Evolutionary conservation across 225 moss, liverwort and hornwort genomes (phyloP), one percentile per base, ranked within the genome.

Genomic region (Pseudoscleropodium purum): DNA sequence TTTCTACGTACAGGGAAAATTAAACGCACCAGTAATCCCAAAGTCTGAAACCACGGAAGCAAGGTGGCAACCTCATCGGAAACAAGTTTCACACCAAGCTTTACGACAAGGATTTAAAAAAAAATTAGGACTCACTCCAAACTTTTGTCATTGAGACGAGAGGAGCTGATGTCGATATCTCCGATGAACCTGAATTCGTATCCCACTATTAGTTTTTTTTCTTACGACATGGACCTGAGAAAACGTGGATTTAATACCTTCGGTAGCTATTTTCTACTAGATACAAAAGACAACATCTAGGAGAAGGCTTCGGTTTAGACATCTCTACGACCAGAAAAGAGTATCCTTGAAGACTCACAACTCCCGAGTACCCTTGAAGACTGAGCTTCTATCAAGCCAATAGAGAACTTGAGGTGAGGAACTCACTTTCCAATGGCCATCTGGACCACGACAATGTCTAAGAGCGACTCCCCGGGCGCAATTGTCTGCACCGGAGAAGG

Each of bases 121-220:
- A 79, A 80, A 52, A 74, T n/a, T 80, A 85, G 73, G 51, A 84
- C 96, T 96, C 86, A 96, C 96, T 96, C 95, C 82, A 96, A 89
- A 65, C 87, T 95, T 84, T 93, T 95, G 90, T 96, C 95, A 84
- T 86, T 96, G 34, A 96, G 92, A 51, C 95, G 96, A 81, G 93
- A 95, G n/a, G 96, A 96, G 91, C 95, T 95, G 60, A 96, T 91
- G 82, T 96, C 96, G 65, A 96, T 87, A 88, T 96, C 95, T 70
- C 96, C 95, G 24, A 94, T 85, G 84, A 85, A 96, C 89, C 96
- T 96, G 95, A 75, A 90, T 79, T 79, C 39, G 82, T 27, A 81
- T 24, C 67, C 86, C 75, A 47, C 67, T 16, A n/a, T 89, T 37
- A 91, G 54, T 76, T 85, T 11, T 6, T 60, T 54, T 25, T 43